Percentiles rank a stretch among this genome's conserved stretches.
Conservation (phyloP, 2,329 filamentous ascomycete species). For the Trichoderma polysporum region DNA sequence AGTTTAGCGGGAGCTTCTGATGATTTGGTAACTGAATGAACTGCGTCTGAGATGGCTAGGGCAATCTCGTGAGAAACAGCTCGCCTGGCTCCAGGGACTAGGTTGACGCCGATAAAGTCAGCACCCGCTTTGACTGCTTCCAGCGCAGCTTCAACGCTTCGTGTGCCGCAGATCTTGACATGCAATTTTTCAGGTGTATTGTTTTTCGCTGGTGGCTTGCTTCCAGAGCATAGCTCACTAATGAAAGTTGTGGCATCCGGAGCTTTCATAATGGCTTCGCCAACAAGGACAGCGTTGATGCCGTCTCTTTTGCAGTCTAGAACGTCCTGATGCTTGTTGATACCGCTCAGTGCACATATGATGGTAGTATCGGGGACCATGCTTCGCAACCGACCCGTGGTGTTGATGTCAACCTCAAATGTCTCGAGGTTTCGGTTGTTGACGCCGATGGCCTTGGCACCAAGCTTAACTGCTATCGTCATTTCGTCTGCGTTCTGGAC, state of each 20-base stretch:
- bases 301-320: slow-evolving; percentile 83
- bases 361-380: slow-evolving; percentile 84
- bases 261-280: slow-evolving; percentile 93
- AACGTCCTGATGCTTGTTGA: slow-evolving; percentile 85
- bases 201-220: slow-evolving; percentile 35
- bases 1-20: slow-evolving; percentile 35
- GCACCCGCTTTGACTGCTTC: slow-evolving; percentile 83
- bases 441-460: slow-evolving; percentile 89
- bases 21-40: slow-evolving; percentile 65
- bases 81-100: slow-evolving; percentile 78
- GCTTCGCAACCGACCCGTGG: slow-evolving; percentile 82
- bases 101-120: slow-evolving; percentile 89
- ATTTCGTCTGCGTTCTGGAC: slow-evolving; percentile 95
- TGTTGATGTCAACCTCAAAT: slow-evolving; percentile 94
- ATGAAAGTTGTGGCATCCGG: slow-evolving; percentile 82
- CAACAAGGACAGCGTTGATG: slow-evolving; percentile 89
- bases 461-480: slow-evolving; percentile 79
- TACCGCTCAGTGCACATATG: slow-evolving; percentile 91
- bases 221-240: slow-evolving; percentile 71
- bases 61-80: slow-evolving; percentile 78
- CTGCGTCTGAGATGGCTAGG: slow-evolving; percentile 72
- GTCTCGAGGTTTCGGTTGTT: slow-evolving; percentile 97
- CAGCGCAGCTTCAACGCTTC: slow-evolving; percentile 75
- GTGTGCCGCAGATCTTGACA: slow-evolving; percentile 94
- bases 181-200: slow-evolving; percentile 51